These are phyloP conservation scores for Penicillium sp. DNA, from an alignment of 2,329 filamentous ascomycete genomes.

Conservation along the genomic window DNA sequence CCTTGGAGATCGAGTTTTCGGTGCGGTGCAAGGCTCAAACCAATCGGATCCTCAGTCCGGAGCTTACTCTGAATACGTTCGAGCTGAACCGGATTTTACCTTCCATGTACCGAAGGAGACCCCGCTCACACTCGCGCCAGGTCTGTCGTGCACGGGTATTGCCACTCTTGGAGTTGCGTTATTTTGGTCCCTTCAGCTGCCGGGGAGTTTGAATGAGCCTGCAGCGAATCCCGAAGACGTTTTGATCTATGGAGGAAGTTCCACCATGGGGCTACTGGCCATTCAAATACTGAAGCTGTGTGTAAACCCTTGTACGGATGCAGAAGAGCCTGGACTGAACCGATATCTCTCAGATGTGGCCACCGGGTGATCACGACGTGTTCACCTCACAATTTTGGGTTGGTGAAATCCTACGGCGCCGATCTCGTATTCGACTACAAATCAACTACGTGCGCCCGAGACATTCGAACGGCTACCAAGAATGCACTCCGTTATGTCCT, in stretches of 20 bases:
- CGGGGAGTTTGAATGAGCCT: slow-evolving; percentile 14
- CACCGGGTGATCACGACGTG: slow-evolving; percentile 37
- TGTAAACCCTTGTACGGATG: neutral
- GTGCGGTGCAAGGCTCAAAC: slow-evolving; percentile 35
- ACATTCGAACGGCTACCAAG: slow-evolving; percentile 33
- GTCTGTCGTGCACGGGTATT: slow-evolving; percentile 21
- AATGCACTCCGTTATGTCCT: slow-evolving; percentile 29
- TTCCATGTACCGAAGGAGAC: slow-evolving; percentile 18
- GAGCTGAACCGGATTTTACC: slow-evolving; percentile 12
- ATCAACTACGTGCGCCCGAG: slow-evolving; percentile 28
- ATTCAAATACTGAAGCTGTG: slow-evolving; percentile 25
- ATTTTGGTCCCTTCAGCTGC: slow-evolving; percentile 23
- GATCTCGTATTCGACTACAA: slow-evolving; percentile 39
- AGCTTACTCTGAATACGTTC: slow-evolving; percentile 22
- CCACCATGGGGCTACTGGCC: slow-evolving; percentile 21
- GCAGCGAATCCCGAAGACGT: slow-evolving; percentile 12
- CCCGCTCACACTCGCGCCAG: slow-evolving; percentile 6
- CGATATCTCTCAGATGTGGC: slow-evolving; percentile 16
- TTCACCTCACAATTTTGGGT: slow-evolving; percentile 33
- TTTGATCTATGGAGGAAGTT: slow-evolving; percentile 22
- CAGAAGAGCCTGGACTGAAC: neutral
- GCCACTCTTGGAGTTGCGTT: slow-evolving; percentile 24
- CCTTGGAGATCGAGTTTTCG: slow-evolving; percentile 39
- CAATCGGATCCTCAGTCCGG: slow-evolving; percentile 17
- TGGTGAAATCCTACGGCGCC: slow-evolving; percentile 36